These are phyloP conservation scores for Saposhnikovia divaricata DNA, from an alignment of 129 eudicot genomes.

Conservation along the genomic window DNA sequence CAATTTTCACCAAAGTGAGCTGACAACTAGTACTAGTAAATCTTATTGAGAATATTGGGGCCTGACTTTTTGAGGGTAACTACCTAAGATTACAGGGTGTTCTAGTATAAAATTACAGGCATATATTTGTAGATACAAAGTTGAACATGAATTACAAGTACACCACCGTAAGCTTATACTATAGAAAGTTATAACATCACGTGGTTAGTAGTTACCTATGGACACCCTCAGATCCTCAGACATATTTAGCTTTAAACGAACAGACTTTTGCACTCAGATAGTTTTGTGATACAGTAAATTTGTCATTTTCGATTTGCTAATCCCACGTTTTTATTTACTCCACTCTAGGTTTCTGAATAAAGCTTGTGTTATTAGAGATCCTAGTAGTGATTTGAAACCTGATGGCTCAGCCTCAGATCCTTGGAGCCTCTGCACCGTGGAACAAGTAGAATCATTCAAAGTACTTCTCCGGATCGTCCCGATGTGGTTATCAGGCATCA, in stretches of 20 bases:
- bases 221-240: neutral
- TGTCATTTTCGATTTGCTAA: neutral
- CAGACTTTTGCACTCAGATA: neutral
- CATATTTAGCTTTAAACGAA: neutral
- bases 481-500: constrained; percentile 46
- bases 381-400: constrained; percentile 22
- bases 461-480: constrained; percentile 42
- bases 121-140: neutral
- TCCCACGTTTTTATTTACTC: neutral
- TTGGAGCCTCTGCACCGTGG: constrained; percentile 44
- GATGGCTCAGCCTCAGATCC: constrained; percentile 32
- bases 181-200: neutral
- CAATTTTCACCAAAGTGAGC: neutral
- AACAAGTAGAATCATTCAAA: constrained; percentile 55
- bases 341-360: constrained; percentile 48
- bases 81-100: neutral
- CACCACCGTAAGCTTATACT: neutral
- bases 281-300: neutral
- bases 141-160: neutral
- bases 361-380: constrained; percentile 48
- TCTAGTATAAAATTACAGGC: neutral
- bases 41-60: neutral
- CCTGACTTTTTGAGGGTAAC: neutral
- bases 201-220: neutral
- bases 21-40: neutral